These are phyloP conservation scores for Aaosphaeria pasadenensis DNA, from an alignment of 2,329 filamentous ascomycete genomes.

Conservation along the genomic window DNA sequence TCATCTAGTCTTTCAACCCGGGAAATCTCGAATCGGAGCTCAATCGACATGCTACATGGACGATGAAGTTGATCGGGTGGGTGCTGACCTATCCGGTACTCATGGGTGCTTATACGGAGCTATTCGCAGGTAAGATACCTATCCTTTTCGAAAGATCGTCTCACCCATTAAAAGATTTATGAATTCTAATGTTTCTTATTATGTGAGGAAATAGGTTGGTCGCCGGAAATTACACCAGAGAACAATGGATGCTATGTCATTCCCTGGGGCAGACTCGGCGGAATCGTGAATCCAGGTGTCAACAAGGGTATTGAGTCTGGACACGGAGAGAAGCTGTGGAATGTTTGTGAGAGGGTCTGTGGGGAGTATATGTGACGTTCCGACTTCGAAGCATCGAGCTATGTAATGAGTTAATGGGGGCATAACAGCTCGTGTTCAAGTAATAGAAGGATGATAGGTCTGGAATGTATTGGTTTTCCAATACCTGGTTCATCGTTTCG, in stretches of 20 bases:
- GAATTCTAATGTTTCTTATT: background rate
- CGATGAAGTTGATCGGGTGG: background rate
- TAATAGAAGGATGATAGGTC: too few relatives aligned
- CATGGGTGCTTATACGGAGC: conserved; percentile 47
- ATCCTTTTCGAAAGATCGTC: background rate
- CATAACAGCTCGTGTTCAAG: too few relatives aligned
- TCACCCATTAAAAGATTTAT: background rate
- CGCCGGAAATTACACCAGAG: conserved; percentile 42
- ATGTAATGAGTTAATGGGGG: background rate
- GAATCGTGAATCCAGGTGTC: conserved; percentile 8
- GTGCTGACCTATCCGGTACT: conserved; percentile 5
- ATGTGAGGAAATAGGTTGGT: conserved; percentile 20
- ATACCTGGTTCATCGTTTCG: too few relatives aligned
- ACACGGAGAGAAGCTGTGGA: conserved; percentile 36
- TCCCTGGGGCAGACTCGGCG: conserved; percentile 32
- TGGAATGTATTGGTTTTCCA: too few relatives aligned
- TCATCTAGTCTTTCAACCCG: conserved; percentile 4
- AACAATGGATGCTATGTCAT: conserved; percentile 22
- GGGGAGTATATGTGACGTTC: conserved; percentile 11
- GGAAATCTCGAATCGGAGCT: conserved; percentile 6
- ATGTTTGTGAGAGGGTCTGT: conserved; percentile 39
- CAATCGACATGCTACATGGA: conserved; percentile 36
- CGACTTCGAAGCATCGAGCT: background rate
- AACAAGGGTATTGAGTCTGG: conserved; percentile 24
- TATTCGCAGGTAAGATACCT: conserved; percentile 37